phyloP scores from a whole-genome alignment of 1,139 yeast species.

The Magnusiomyces suaveolens region DNA sequence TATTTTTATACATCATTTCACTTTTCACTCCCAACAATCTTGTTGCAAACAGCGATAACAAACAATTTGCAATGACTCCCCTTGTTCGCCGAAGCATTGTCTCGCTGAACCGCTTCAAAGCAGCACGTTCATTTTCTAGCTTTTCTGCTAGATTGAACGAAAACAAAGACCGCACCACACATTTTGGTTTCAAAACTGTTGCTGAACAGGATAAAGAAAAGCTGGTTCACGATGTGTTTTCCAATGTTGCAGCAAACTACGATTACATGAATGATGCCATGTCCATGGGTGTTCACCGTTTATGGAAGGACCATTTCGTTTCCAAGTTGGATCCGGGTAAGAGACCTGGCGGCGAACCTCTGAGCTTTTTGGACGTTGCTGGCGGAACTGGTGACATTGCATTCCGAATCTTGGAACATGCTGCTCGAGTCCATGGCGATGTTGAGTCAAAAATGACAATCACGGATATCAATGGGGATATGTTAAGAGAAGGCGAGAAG shows the following conservation, averaged over 20 bases:
- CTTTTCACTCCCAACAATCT: too few relatives aligned
- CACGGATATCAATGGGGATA: conserved; percentile 87
- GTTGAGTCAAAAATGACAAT: conserved; percentile 71
- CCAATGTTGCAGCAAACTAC: conserved; percentile 88
- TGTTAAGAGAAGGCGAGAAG: conserved; percentile 85
- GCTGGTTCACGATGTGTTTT: conserved; percentile 75
- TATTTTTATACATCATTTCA: too few relatives aligned
- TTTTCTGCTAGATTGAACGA: too few relatives aligned
- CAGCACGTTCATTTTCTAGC: not conserved
- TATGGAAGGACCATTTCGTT: conserved; percentile 90
- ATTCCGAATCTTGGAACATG: conserved; percentile 86
- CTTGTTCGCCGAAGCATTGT: too few relatives aligned
- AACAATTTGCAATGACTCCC: too few relatives aligned
- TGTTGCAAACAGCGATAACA: too few relatives aligned
- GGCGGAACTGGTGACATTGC: conserved; percentile 99
- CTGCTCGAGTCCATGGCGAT: conserved; percentile 70
- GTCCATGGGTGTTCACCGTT: conserved; percentile 90
- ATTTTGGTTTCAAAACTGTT: conserved; percentile 86
- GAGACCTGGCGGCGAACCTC: conserved; percentile 79
- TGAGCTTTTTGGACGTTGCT: conserved; percentile 89
- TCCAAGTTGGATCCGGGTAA: conserved; percentile 85
- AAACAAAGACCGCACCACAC: conserved; percentile 45
- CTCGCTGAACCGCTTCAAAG: not conserved
- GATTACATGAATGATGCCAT: conserved; percentile 97
- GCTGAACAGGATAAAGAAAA: conserved; percentile 74